phyloP scores from a whole-genome alignment of 1,284 basidiomycete species.

The Ceratobasidium papillatum region DNA sequence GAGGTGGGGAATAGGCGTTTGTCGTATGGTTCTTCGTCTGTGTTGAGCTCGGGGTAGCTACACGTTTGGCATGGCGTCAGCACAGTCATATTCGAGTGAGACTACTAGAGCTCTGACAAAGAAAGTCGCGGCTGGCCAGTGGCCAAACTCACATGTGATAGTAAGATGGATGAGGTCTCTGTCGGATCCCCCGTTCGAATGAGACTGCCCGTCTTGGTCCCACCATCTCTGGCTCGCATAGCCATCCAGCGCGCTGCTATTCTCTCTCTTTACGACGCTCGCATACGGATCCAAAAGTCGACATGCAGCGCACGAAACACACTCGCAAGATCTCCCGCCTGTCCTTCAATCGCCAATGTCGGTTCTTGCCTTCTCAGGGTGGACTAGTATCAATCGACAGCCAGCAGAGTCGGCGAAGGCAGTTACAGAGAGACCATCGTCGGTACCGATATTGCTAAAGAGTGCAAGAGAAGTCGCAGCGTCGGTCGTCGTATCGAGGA shows the following conservation, averaged over 20 bases:
- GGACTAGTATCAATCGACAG: not conserved
- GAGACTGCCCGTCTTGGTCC: slow-evolving; percentile 48
- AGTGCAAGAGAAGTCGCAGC: slow-evolving; percentile 43
- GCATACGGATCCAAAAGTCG: slow-evolving; percentile 40
- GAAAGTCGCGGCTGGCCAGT: too few species aligned
- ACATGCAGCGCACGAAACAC: slow-evolving; percentile 32
- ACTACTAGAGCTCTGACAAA: not conserved
- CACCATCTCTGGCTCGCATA: slow-evolving; percentile 50
- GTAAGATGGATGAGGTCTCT: slow-evolving; percentile 7
- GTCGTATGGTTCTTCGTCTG: slow-evolving; percentile 28
- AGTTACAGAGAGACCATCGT: not conserved
- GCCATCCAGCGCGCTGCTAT: slow-evolving; percentile 43
- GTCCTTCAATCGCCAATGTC: slow-evolving; percentile 11
- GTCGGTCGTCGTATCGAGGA: slow-evolving; percentile 35
- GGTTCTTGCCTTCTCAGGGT: not conserved
- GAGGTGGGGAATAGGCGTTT: too few species aligned
- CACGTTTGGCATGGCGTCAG: not conserved
- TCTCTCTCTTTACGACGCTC: slow-evolving; percentile 9
- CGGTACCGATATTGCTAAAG: slow-evolving; percentile 37
- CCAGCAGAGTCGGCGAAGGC: not conserved
- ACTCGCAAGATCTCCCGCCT: slow-evolving; percentile 19
- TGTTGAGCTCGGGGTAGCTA: slow-evolving; percentile 6
- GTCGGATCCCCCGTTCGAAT: slow-evolving; percentile 47
- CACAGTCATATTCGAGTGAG: not conserved
- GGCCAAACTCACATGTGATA: slow-evolving; percentile 24